These are phyloP conservation scores for Thinopyrum obtusiflorum DNA, from an alignment of 202 grass and related monocot species.

Conservation along the genomic window DNA sequence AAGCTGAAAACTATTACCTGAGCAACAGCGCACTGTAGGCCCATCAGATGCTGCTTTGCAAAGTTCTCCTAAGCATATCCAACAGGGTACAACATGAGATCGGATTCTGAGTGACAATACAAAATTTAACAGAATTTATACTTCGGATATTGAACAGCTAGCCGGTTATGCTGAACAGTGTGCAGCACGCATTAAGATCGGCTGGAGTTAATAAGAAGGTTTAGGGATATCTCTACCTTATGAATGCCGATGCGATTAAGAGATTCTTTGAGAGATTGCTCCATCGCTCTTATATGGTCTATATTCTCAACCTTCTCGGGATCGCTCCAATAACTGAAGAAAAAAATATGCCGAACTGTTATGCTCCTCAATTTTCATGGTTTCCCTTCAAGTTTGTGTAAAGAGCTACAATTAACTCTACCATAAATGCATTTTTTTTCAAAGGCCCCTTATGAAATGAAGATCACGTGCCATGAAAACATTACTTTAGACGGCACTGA, in stretches of 20 bases:
- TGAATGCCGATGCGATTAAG: conserved; percentile 52
- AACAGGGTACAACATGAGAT: conserved; percentile 18
- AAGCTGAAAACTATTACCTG: conserved; percentile 43
- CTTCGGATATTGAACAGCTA: not conserved
- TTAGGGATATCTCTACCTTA: conserved; percentile 41
- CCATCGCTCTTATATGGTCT: conserved; percentile 74
- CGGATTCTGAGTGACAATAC: not conserved
- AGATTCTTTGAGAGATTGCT: conserved; percentile 73
- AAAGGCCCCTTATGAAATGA: not conserved
- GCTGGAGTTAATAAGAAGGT: not conserved
- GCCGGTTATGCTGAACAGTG: not conserved
- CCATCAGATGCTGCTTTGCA: conserved; percentile 60
- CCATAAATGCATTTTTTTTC: conserved; percentile 22
- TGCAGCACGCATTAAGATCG: not conserved
- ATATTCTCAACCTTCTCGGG: conserved; percentile 70
- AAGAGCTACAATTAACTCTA: conserved; percentile 36
- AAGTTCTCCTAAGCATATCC: conserved; percentile 48
- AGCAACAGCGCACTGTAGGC: conserved; percentile 55
- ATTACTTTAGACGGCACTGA: conserved; percentile 30
- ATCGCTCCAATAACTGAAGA: conserved; percentile 73
- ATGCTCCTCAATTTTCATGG: not conserved
- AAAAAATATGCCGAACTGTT: conserved; percentile 25
- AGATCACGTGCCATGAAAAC: conserved; percentile 29
- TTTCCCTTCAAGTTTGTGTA: not conserved
- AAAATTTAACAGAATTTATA: not conserved